Evolutionary conservation across 148 eudicot species (phyloP), one percentile per base, ranked within the genome.

Genomic region (Cornus kousa): DNA sequence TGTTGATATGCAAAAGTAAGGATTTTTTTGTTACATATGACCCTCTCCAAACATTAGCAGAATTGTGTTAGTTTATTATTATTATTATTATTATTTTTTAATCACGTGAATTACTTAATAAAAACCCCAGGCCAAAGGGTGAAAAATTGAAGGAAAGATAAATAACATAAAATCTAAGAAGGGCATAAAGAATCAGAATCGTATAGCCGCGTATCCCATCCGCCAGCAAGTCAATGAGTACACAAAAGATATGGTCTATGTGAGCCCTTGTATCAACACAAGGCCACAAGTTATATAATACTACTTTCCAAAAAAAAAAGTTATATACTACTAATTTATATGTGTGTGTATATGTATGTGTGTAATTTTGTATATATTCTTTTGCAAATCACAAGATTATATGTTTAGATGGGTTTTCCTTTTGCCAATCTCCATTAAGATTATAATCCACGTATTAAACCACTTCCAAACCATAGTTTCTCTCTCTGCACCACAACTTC

Each of bases 171-270:
- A 20, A 43, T 1, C 66, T 28, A n/a, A n/a, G 22, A 20, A 60
- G 24, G 68, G 24, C 33, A 37, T 17, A 14, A 28, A 23, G 33
- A 40, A 46, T 66, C 72, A 67, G 62, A 37, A 3, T 39, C 72
- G 72, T 11, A 76, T 43, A 39, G 57, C 79, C 79, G 79, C 79
- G 67, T 43, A 76, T 67, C 62, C 72, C 72, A 76, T 24, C 72
- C 66, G 64, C 19, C 72, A 76, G 72, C 50, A 60, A 40, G 65
- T 23, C 14, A 69, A 40, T 69, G 6, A 48, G 43, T 69, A 4
- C 46, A 14, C 46, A 32, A 13, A 69, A 13, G 0, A 9, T n/a
- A 4, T 23, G 66, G 23, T 43, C 48, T 43, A 43, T 43, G 8
- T 43, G 48, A 43, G 6, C 72, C 72, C 72, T 69, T 32, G 4